Conservation (phyloP, 2,329 filamentous ascomycete species). For the Verticillium longisporum region DNA sequence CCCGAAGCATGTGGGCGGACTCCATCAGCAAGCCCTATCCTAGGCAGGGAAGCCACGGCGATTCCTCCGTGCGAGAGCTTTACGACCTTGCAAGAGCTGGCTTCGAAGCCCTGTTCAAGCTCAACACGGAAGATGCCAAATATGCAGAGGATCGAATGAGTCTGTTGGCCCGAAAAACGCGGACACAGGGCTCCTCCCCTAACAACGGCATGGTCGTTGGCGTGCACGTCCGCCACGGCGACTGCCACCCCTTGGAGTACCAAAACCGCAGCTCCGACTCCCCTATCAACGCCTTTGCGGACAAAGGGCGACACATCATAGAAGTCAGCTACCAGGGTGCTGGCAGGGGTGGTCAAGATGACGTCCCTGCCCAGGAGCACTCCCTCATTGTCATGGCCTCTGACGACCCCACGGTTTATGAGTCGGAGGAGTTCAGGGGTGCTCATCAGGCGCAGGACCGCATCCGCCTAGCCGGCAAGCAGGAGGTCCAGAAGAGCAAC, state of each 20-base stretch:
- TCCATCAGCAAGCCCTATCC: constrained; percentile 46
- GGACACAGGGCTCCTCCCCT: constrained; percentile 31
- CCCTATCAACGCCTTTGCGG: constrained; percentile 61
- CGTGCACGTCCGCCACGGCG: constrained; percentile 74
- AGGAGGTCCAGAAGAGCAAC: constrained; percentile 31
- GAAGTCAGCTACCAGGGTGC: constrained; percentile 39
- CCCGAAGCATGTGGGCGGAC: constrained; percentile 57
- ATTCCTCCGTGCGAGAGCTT: constrained; percentile 44
- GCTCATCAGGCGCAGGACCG: constrained; percentile 63
- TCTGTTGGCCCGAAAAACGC: constrained; percentile 44
- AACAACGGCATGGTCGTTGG: constrained; percentile 55
- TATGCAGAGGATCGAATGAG: constrained; percentile 57
- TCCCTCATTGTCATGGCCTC: constrained; percentile 62
- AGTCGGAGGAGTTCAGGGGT: constrained; percentile 52
- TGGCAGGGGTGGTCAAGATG: constrained; percentile 22
- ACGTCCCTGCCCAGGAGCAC: constrained; percentile 27
- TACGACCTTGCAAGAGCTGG: constrained; percentile 63
- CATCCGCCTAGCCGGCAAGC: constrained; percentile 67
- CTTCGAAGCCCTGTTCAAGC: constrained; percentile 67
- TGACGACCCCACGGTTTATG: constrained; percentile 72
- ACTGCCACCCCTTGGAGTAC: constrained; percentile 68
- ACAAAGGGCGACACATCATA: constrained; percentile 50
- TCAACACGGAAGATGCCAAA: constrained; percentile 55
- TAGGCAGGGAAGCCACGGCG: constrained; percentile 29
- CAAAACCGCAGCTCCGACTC: constrained; percentile 75